Percentiles rank a stretch among this genome's conserved stretches.
Evolutionary conservation across 2,329 filamentous ascomycete species (phyloP).

Genomic region (Scytalidium sp.): DNA sequence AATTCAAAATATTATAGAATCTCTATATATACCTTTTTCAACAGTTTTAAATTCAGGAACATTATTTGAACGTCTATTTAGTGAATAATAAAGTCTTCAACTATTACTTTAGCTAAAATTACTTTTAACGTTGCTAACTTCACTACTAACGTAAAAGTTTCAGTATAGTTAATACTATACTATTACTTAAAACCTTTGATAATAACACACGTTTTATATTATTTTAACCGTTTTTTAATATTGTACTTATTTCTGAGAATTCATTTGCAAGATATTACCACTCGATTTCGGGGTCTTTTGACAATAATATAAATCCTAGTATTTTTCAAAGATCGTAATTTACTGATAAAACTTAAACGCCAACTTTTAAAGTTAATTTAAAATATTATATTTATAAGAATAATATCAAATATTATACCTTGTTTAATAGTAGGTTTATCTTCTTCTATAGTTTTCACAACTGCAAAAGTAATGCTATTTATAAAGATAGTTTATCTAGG

Average conservation of each 20-base stretch:
- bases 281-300: background rate
- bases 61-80: slow-evolving; percentile 1
- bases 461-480: background rate
- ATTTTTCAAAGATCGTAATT: background rate
- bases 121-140: background rate
- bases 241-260: background rate
- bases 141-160: background rate
- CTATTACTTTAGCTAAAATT: background rate
- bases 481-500: background rate
- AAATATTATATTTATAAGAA: background rate
- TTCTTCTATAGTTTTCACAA: background rate
- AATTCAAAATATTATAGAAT: background rate
- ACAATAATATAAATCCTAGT: background rate
- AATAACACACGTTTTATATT: background rate
- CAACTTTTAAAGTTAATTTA: background rate
- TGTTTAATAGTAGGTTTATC: background rate
- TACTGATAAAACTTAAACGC: background rate
- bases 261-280: background rate
- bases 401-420: background rate
- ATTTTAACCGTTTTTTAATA: background rate
- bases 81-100: slow-evolving; percentile 1
- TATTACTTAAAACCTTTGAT: background rate
- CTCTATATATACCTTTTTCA: slow-evolving; percentile 1
- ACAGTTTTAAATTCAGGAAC: background rate
- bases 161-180: background rate